Percentiles rank a stretch among this genome's conserved stretches.
These are phyloP conservation scores for Microdochium trichocladiopsis DNA, from an alignment of 2,329 filamentous ascomycete species.

Conservation along the genomic window DNA sequence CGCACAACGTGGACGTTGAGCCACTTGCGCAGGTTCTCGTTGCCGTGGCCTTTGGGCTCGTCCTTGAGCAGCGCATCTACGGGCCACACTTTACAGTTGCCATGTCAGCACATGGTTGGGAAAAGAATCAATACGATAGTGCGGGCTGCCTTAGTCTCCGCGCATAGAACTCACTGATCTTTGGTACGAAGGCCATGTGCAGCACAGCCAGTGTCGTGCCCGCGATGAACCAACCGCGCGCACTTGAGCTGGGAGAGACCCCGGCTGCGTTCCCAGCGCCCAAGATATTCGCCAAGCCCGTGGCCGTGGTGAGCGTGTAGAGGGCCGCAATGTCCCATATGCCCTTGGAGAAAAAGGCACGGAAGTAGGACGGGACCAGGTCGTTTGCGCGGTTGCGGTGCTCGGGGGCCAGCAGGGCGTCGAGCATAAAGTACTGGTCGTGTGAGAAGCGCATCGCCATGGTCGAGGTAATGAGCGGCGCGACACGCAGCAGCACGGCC, in stretches of 20 bases:
- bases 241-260: neutral
- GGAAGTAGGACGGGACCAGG: constrained; percentile 35
- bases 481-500: constrained; percentile 28
- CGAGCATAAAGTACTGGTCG: constrained; percentile 36
- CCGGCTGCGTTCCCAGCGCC: constrained; percentile 2
- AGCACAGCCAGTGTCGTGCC: constrained; percentile 18
- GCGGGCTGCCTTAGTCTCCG: too few species aligned
- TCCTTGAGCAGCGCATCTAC: constrained; percentile 17
- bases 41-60: constrained; percentile 12
- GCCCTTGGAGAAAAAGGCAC: constrained; percentile 25
- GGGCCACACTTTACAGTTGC: constrained; percentile 7
- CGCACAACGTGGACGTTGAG: constrained; percentile 17
- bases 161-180: constrained; percentile 8
- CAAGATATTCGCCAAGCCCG: constrained; percentile 17
- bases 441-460: constrained; percentile 35
- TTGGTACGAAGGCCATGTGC: constrained; percentile 23
- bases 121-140: too few species aligned
- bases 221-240: constrained; percentile 19
- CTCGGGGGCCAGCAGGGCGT: constrained; percentile 22
- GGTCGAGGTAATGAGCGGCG: constrained; percentile 39
- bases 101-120: neutral
- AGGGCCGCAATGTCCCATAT: constrained; percentile 17
- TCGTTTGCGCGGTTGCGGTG: constrained; percentile 21
- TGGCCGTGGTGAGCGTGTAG: constrained; percentile 16
- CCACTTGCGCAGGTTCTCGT: constrained; percentile 16